A percentile compares a stretch with the other conserved stretches of the same genome.
Conservation (phyloP, 257 asterid species). For the Przewalskia tangutica region DNA sequence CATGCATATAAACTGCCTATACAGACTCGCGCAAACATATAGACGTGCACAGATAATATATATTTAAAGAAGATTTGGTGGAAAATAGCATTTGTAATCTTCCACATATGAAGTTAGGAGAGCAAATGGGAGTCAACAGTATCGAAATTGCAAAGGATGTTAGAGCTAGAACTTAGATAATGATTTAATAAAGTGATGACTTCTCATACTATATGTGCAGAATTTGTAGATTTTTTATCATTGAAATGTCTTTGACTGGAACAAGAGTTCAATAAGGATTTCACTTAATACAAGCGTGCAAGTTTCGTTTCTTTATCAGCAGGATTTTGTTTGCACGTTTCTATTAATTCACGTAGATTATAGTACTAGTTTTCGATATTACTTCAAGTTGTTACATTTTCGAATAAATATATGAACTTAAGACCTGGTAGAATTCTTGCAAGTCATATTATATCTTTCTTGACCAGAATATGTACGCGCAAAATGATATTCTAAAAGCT, state of each 20-base stretch:
- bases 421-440: neutral
- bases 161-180: neutral
- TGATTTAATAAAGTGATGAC: neutral
- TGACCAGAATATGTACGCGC: constrained; percentile 43
- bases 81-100: neutral
- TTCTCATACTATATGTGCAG: neutral
- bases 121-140: neutral
- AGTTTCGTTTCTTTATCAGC: neutral
- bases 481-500: constrained; percentile 28
- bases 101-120: neutral
- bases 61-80: neutral
- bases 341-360: neutral
- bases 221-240: neutral
- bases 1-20: neutral
- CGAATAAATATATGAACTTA: neutral
- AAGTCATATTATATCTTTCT: neutral
- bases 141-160: neutral
- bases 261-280: neutral
- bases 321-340: neutral
- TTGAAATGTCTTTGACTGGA: neutral
- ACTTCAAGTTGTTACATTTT: neutral
- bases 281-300: neutral
- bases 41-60: neutral
- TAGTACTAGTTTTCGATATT: neutral
- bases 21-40: neutral